These are phyloP conservation scores for Tuber indicum DNA, from an alignment of 495 filamentous ascomycete species.

Conservation along the genomic window DNA sequence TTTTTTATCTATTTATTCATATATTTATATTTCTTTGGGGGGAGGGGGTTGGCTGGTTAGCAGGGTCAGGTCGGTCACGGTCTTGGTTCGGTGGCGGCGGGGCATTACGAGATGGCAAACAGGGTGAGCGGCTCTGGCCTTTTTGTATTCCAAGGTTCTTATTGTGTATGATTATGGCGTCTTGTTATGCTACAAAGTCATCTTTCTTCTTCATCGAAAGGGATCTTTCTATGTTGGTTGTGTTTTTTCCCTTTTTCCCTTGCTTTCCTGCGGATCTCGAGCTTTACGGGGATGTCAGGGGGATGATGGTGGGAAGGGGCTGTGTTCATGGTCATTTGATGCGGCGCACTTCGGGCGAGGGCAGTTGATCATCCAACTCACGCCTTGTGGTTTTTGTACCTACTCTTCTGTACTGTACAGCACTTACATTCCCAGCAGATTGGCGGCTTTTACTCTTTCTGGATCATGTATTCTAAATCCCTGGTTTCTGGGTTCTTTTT, in stretches of 20 bases:
- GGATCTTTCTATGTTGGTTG: slow-evolving; percentile 7
- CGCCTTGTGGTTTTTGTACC: background rate
- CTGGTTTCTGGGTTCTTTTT: background rate
- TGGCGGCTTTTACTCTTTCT: background rate
- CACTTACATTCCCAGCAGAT: background rate
- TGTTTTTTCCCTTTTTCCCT: background rate
- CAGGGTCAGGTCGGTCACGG: slow-evolving; percentile 23
- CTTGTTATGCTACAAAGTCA: slow-evolving; percentile 34
- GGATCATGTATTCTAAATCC: slow-evolving; percentile 2
- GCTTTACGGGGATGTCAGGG: background rate
- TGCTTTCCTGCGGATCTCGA: background rate
- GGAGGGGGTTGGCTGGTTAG: slow-evolving; percentile 6
- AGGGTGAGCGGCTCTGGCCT: slow-evolving; percentile 11
- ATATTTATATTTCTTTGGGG: slow-evolving; percentile 26
- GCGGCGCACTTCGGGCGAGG: background rate
- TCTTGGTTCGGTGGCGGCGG: slow-evolving; percentile 19
- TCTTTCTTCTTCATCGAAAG: slow-evolving; percentile 22
- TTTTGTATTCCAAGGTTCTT: slow-evolving; percentile 7
- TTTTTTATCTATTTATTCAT: slow-evolving; percentile 6
- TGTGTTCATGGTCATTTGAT: background rate
- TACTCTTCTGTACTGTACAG: slow-evolving; percentile 2
- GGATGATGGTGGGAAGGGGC: background rate
- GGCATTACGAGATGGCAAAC: background rate
- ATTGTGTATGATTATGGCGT: slow-evolving; percentile 36
- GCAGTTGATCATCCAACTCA: background rate